phyloP scores from a whole-genome alignment of 352 stramenopile genomes.

The Blastocystis sp. region DNA sequence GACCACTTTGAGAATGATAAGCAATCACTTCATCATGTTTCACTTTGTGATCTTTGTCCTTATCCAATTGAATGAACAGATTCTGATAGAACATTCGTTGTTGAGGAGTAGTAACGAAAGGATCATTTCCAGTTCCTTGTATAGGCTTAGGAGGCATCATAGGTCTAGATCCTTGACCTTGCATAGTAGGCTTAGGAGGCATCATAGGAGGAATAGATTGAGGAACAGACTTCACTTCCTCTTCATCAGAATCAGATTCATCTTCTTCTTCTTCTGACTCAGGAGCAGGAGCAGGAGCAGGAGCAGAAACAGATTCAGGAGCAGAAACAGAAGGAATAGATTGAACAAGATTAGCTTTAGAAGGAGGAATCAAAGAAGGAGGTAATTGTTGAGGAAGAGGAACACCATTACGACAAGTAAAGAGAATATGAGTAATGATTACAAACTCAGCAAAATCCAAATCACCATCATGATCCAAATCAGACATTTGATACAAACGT shows the following conservation, averaged over 20 bases:
- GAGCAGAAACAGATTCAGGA: background rate
- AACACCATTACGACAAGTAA: background rate
- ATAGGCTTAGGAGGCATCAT: no score
- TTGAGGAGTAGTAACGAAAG: no score
- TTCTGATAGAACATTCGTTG: no score
- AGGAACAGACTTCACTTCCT: background rate
- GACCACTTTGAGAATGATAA: no score
- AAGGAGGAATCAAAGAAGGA: conserved; percentile 23
- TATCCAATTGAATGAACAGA: no score
- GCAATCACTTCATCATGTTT: no score
- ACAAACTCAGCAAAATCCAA: conserved; percentile 38
- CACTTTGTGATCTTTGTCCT: no score
- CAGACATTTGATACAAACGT: no score
- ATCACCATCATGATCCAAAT: no score
- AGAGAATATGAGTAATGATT: conserved; percentile 41
- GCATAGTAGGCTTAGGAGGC: background rate
- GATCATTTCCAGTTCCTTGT: no score
- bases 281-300: background rate
- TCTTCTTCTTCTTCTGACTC: background rate
- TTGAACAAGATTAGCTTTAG: background rate
- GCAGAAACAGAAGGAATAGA: background rate
- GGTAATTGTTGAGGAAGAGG: background rate
- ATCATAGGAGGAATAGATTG: background rate
- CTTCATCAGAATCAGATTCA: background rate
- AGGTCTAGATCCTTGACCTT: background rate